Conservation (phyloP, 2,329 filamentous ascomycete genomes). For the Apiospora aurea region DNA sequence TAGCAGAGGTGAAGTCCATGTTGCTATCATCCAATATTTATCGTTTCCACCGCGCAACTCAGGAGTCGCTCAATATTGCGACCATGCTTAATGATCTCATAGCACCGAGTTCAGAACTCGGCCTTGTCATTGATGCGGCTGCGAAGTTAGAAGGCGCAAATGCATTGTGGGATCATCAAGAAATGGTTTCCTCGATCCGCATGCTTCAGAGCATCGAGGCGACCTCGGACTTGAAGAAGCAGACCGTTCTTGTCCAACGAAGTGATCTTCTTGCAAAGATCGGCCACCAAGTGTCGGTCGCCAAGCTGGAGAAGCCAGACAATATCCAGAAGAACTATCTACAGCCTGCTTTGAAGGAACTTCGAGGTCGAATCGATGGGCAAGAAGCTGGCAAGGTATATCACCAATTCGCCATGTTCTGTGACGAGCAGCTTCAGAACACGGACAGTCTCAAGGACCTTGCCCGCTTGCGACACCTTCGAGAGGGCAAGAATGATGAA, state of each 20-base stretch:
- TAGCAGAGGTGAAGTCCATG: slow-evolving; percentile 79
- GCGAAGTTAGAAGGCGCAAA: slow-evolving; percentile 85
- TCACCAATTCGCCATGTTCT: slow-evolving; percentile 94
- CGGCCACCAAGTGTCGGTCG: slow-evolving; percentile 87
- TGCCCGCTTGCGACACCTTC: slow-evolving; percentile 78
- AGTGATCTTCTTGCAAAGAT: slow-evolving; percentile 86
- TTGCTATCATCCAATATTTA: slow-evolving; percentile 78
- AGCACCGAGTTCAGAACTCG: slow-evolving; percentile 71
- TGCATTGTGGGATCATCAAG: slow-evolving; percentile 92
- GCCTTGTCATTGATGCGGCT: slow-evolving; percentile 77
- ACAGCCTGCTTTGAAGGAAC: slow-evolving; percentile 80
- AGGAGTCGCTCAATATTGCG: slow-evolving; percentile 86
- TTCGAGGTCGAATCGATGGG: slow-evolving; percentile 72
- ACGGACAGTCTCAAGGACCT: slow-evolving; percentile 86
- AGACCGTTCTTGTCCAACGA: slow-evolving; percentile 74
- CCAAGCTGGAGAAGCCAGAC: slow-evolving; percentile 88
- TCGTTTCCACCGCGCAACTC: slow-evolving; percentile 79
- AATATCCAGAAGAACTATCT: slow-evolving; percentile 88
- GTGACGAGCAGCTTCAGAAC: slow-evolving; percentile 91
- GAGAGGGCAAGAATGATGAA: slow-evolving; percentile 82
- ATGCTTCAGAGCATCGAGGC: slow-evolving; percentile 81
- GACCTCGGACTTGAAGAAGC: slow-evolving; percentile 67
- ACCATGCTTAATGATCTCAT: slow-evolving; percentile 83
- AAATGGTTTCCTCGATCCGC: slow-evolving; percentile 85
- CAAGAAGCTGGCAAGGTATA: slow-evolving; percentile 86